A percentile compares a stretch with the other conserved stretches of the same genome.
Conservation (phyloP, 139 green algal species). For the Tetradesmus obliquus region DNA sequence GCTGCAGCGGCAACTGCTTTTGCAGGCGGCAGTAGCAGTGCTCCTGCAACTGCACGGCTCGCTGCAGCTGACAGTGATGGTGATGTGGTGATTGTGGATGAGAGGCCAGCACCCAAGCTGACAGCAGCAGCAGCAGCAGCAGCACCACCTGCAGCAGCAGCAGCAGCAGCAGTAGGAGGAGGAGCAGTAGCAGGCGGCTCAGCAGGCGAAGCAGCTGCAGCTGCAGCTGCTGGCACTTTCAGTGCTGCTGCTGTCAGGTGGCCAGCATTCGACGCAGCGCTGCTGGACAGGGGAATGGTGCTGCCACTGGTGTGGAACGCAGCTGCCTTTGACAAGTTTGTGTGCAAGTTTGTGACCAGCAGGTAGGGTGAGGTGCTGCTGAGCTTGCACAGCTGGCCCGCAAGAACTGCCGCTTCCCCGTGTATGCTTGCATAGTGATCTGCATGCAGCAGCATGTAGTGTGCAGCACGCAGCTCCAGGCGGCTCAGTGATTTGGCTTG, state of each 20-base stretch:
- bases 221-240: background rate
- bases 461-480: no score
- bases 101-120: background rate
- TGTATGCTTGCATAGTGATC: no score
- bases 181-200: background rate
- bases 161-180: background rate
- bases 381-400: background rate
- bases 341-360: slow-evolving; percentile 1
- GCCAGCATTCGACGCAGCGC: background rate
- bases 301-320: slow-evolving; percentile 10
- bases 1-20: background rate
- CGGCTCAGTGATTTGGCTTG: no score
- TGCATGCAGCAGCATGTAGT: no score
- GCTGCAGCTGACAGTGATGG: background rate
- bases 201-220: background rate
- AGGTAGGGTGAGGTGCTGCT: background rate
- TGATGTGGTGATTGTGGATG: background rate
- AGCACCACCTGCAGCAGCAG: background rate
- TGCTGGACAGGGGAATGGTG: background rate
- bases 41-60: background rate
- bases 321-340: background rate
- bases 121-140: background rate
- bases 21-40: background rate
- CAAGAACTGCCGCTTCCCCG: no score
- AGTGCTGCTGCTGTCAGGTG: background rate